A percentile compares a stretch with the other conserved stretches of the same genome.
These are phyloP conservation scores for Apostasia ramifera DNA, from an alignment of 106 monocot genomes.

Conservation along the genomic window DNA sequence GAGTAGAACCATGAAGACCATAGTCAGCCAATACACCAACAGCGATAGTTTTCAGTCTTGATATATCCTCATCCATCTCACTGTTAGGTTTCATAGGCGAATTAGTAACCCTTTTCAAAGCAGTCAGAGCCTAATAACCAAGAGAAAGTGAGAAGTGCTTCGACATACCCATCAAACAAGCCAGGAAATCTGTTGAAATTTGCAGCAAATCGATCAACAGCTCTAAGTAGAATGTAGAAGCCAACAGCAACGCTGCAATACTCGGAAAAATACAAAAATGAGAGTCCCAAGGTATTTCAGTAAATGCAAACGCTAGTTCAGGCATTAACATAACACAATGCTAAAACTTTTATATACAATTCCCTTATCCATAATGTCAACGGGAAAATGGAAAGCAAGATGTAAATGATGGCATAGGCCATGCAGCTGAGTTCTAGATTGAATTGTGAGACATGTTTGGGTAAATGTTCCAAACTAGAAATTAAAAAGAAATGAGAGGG, in stretches of 20 bases:
- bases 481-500: too few relatives aligned
- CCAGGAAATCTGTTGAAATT: conserved; percentile 89
- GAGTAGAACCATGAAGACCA: conserved; percentile 53
- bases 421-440: too few relatives aligned
- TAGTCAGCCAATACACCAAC: conserved; percentile 52
- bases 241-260: conserved; percentile 61
- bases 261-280: neutral
- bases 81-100: conserved; percentile 13
- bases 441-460: too few relatives aligned
- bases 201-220: conserved; percentile 76
- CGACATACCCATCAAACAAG: conserved; percentile 57
- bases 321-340: too few relatives aligned
- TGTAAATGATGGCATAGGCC: too few relatives aligned
- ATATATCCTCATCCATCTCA: conserved; percentile 68
- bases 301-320: too few relatives aligned
- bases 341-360: too few relatives aligned
- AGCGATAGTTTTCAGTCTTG: conserved; percentile 66
- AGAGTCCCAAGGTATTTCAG: too few relatives aligned
- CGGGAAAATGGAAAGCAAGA: too few relatives aligned
- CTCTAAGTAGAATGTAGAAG: conserved; percentile 78
- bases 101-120: neutral
- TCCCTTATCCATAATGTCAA: too few relatives aligned
- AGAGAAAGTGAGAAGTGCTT: neutral
- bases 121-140: neutral
- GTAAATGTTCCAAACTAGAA: too few relatives aligned